Conservation (phyloP, 345 rosid species). For the Gynandropsis gynandra region DNA sequence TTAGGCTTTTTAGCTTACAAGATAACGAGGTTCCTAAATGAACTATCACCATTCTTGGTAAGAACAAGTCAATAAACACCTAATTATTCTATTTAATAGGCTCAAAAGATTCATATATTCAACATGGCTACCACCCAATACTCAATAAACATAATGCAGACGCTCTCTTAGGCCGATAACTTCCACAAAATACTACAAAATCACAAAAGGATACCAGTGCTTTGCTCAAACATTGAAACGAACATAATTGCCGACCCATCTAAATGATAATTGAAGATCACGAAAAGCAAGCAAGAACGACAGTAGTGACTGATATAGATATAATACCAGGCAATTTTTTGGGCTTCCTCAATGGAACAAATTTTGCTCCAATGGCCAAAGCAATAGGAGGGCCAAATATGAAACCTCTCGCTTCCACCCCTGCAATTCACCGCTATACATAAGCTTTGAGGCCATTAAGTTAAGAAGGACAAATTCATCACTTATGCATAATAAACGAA, state of each 20-base stretch:
- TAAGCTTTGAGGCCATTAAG: not conserved
- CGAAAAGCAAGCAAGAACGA: no score
- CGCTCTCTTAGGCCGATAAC: not conserved
- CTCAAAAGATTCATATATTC: not conserved
- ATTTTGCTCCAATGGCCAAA: constrained; percentile 94
- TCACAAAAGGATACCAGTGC: not conserved
- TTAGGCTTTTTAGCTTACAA: not conserved
- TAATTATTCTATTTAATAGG: not conserved
- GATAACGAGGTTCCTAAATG: not conserved
- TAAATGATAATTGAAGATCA: no score
- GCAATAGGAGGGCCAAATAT: constrained; percentile 95
- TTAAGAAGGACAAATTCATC: not conserved
- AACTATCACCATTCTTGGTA: not conserved
- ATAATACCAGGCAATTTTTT: constrained; percentile 80
- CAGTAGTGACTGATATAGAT: not conserved
- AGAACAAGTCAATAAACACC: not conserved
- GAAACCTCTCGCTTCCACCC: constrained; percentile 96
- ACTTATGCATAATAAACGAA: constrained; percentile 6
- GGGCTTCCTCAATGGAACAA: constrained; percentile 90
- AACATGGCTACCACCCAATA: no score
- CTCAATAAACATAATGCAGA: no score
- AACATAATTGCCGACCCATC: no score
- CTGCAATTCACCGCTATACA: constrained; percentile 29
- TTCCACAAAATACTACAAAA: not conserved
- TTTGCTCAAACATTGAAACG: constrained; percentile 3